Base-by-base conservation (phyloP, 768 basidiomycete species). In the Suillus ampliporus region DNA sequence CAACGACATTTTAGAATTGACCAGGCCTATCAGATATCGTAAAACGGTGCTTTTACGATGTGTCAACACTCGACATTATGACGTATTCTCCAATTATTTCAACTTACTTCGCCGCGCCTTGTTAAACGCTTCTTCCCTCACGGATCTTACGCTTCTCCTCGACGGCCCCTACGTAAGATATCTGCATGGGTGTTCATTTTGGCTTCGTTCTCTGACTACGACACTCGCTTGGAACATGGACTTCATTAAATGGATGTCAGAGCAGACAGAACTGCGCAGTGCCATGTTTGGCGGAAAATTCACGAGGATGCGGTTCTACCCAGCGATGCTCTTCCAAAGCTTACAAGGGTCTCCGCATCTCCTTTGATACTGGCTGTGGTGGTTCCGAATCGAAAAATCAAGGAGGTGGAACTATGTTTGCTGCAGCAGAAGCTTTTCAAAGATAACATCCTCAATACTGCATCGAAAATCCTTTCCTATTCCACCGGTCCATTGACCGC, bases 341-440 rank as follows among this genome's bases (percentile, higher is more conserved):
- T 74, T 17, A 61, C 67, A 21, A 68, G 67, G 15, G 61, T 74
- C 40, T 71, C 71, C 43, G 71, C 70, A 0, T 64, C 68, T 10
- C 71, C 73, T 17, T 67, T 68, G 28, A 68, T 72, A 31, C 59
- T 74, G n/a, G 66, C 73, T 6, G 57, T 64, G 28, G 66, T 72
- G 10, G 68, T 74, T 23, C 73, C 72, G 0, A 65, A 64, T 26
- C 64, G 72, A 41, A 58, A 68, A 31, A 65, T 74, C 15, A 53
- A 56, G 35, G 67, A 69, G 38, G 71, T 73, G 11, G 72, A 74
- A 47, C 59, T 74, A 23, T 72, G 69, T 47, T 62, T 74, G 38
- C 57, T 66, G 37, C 60, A 72, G 26, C 69, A 71, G 3, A 70
- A 66, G 63, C 53, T 70, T 13, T 65, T 74, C 53, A 72, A 64